A percentile compares a stretch with the other conserved stretches of the same genome.
These are phyloP conservation scores for Lecanosticta acicola DNA, from an alignment of 2,329 filamentous ascomycete species.

Conservation along the genomic window DNA sequence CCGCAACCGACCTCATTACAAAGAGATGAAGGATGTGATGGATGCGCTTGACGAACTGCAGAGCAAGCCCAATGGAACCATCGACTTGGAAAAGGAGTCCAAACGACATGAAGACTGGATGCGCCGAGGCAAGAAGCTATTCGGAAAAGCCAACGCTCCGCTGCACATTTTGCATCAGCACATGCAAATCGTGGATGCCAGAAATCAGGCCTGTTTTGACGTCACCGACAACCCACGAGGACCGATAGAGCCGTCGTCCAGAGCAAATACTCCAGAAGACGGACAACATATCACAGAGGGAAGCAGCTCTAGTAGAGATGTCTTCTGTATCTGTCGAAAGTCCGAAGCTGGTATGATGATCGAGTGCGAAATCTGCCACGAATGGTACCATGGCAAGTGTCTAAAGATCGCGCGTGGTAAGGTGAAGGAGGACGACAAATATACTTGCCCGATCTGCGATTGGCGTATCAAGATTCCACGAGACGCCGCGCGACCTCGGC, in stretches of 20 bases:
- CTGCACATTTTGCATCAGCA: constrained; percentile 92
- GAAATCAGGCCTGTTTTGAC: constrained; percentile 88
- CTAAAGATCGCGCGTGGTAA: constrained; percentile 96
- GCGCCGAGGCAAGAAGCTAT: constrained; percentile 93
- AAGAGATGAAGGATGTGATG: constrained; percentile 84
- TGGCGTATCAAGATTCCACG: constrained; percentile 95
- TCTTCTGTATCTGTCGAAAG: constrained; percentile 93
- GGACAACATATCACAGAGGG: constrained; percentile 39
- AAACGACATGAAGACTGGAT: constrained; percentile 99
- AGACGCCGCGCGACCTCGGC: constrained; percentile 88
- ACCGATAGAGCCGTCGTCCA: constrained; percentile 85
- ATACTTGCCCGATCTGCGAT: constrained; percentile 96
- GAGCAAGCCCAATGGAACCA: constrained; percentile 82
- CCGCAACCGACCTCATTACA: constrained; percentile 74
- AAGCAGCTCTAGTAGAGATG: constrained; percentile 58
- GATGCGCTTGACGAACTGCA: constrained; percentile 82
- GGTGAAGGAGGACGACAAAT: constrained; percentile 97
- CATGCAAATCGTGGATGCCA: constrained; percentile 85
- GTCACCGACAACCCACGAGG: constrained; percentile 80
- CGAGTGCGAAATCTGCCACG: constrained; percentile 94
- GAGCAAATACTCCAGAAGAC: constrained; percentile 62
- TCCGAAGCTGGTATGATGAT: constrained; percentile 99
- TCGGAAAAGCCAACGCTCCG: constrained; percentile 95
- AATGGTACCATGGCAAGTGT: constrained; percentile 99
- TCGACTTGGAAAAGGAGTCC: constrained; percentile 89